phyloP scores from a whole-genome alignment of 768 basidiomycete genomes.

The Chlorophyllum brunneum region DNA sequence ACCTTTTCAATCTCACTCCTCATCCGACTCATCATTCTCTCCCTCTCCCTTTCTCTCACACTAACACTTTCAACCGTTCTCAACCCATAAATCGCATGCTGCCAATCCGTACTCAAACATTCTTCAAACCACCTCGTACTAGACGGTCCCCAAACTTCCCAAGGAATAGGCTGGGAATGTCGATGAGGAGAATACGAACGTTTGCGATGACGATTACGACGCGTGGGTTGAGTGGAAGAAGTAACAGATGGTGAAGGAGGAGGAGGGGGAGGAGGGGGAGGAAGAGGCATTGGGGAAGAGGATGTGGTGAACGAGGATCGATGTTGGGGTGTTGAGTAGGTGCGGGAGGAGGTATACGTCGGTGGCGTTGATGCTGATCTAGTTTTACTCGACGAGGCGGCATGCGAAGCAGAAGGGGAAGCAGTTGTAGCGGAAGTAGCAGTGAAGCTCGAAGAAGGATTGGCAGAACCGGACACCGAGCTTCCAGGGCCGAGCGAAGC shows the following conservation, averaged over 20 bases:
- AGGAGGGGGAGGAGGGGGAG: neutral
- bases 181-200: conserved; percentile 9
- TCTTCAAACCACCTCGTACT: conserved; percentile 55
- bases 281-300: neutral
- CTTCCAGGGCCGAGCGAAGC: too few relatives aligned
- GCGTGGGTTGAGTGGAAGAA: too few relatives aligned
- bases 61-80: conserved; percentile 44
- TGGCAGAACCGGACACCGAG: neutral
- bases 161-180: conserved; percentile 27
- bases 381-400: neutral
- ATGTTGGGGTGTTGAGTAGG: too few relatives aligned
- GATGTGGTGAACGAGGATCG: neutral
- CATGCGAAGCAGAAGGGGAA: neutral
- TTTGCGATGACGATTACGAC: conserved; percentile 5
- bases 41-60: conserved; percentile 14
- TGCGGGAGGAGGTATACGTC: neutral
- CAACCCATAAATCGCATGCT: conserved; percentile 49
- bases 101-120: conserved; percentile 48
- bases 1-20: neutral
- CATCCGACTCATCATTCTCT: conserved; percentile 9
- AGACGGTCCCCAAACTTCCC: conserved; percentile 49
- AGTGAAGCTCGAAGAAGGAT: neutral
- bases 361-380: neutral
- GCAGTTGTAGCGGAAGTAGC: neutral
- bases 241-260: neutral